Evolutionary conservation across 768 basidiomycete species (phyloP), one percentile per base, ranked within the genome.

Genomic region (Mycena amicta): DNA sequence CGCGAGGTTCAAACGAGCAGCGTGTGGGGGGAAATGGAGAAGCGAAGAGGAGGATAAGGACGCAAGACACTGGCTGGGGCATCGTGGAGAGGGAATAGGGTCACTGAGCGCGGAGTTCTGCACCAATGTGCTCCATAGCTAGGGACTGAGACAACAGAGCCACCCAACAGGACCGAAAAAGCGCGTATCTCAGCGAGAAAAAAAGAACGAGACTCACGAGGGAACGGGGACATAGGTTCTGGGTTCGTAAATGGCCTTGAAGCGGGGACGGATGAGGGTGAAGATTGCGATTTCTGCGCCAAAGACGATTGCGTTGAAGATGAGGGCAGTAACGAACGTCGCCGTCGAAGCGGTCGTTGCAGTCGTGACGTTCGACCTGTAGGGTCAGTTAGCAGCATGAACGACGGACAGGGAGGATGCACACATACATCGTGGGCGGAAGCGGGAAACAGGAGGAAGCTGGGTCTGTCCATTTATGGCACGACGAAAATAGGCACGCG

Each of bases 171-270:
- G 8, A 4, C 5, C 47, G 47, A 8, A 26, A 13, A 49, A 25
- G 25, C 47, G 47, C 27, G 49, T 54, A 2, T 23, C 23, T 55
- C 22, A 31, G 20, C 39, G 22, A 29, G 39, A n/a, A 27, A 25
- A 30, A n/a, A 25, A 59, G n/a, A 6, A 50, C 26, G 28, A 39
- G 30, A 74, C 77, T 66, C 55, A 81, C 78, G 74, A 72, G 43
- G 74, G 76, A 5, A 72, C 66, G 8, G 79, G 79, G 16, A 77
- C 77, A 72, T 89, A 90, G 5, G 93, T 90, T 55, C 94, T 79
- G 0, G 95, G 95, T 66, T 94, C 90, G 70, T 94, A 98, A 47
- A 98, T 89, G 15, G 87, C 80, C 61, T 88, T 90, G 81, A 98
- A 97, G 68, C 85, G 87, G 12, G 89, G 86, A 40, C 95, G 80